Percentiles rank a stretch among this genome's conserved stretches.
These are phyloP conservation scores for Fusarium tjaetaba DNA, from an alignment of 2,329 filamentous ascomycete species.

Conservation along the genomic window DNA sequence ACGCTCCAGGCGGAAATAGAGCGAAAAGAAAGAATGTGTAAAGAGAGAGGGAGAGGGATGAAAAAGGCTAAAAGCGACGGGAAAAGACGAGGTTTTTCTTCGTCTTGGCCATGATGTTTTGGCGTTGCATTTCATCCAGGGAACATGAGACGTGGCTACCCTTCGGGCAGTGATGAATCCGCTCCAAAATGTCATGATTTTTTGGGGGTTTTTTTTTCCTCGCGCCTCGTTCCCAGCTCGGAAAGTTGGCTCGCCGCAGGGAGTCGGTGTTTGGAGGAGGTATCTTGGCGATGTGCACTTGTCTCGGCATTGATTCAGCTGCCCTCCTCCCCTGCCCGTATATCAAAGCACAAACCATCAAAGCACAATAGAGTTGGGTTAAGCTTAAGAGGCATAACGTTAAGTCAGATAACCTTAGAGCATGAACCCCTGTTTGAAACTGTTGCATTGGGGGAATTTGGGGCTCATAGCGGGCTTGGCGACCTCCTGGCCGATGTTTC, in stretches of 20 bases:
- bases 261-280: conserved; percentile 13
- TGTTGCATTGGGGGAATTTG: neutral
- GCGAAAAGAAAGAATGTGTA: neutral
- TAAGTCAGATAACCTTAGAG: conserved; percentile 3
- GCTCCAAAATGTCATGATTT: conserved; percentile 14
- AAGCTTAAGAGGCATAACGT: conserved; percentile 25
- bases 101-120: conserved; percentile 23
- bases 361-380: neutral
- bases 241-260: conserved; percentile 11
- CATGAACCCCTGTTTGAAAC: neutral
- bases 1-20: conserved; percentile 17
- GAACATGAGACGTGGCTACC: conserved; percentile 21
- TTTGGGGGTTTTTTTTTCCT: neutral
- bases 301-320: conserved; percentile 19
- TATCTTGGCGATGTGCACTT: conserved; percentile 11
- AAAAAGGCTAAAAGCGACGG: conserved; percentile 14
- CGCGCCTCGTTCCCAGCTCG: conserved; percentile 8
- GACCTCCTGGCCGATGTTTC: conserved; percentile 8
- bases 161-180: conserved; percentile 11
- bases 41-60: neutral
- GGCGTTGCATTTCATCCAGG: neutral
- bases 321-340: neutral
- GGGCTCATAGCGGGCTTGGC: conserved; percentile 5
- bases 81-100: conserved; percentile 23
- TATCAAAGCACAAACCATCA: neutral